A percentile compares a stretch with the other conserved stretches of the same genome.
Evolutionary conservation across 169 alveolate species (phyloP).

Genomic region (Plasmodium ovale): DNA sequence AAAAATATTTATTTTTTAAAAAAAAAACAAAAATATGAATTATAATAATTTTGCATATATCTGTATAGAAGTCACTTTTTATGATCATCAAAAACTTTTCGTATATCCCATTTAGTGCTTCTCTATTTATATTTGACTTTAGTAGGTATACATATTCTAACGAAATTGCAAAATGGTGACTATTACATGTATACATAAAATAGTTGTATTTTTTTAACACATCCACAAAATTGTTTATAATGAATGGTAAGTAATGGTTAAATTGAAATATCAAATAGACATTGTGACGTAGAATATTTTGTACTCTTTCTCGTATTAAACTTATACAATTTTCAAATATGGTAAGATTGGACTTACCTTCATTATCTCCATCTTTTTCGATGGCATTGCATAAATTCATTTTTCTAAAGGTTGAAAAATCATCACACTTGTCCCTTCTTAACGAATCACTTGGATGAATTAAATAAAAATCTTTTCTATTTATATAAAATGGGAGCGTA

Average conservation of each 20-base stretch:
- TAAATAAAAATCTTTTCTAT: background rate
- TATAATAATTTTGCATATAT: conserved; percentile 52
- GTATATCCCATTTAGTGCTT: conserved; percentile 7
- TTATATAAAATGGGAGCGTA: conserved; percentile 49
- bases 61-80: conserved; percentile 26
- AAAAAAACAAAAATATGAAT: conserved; percentile 44
- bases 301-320: conserved; percentile 17
- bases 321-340: background rate
- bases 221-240: conserved; percentile 2
- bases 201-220: conserved; percentile 43
- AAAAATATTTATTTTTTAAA: conserved; percentile 29
- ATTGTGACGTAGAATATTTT: conserved; percentile 13
- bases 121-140: background rate
- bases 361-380: background rate
- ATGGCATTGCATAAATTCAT: background rate
- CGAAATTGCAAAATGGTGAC: conserved; percentile 24
- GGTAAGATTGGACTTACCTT: background rate
- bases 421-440: background rate
- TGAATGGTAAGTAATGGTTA: conserved; percentile 3
- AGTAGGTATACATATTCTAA: conserved; percentile 18
- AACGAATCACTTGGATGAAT: background rate
- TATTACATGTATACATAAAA: conserved; percentile 30
- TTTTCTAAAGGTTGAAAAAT: background rate
- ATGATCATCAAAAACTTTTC: conserved; percentile 12
- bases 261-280: conserved; percentile 23